These are phyloP conservation scores for Ormosia semicastrata DNA, from an alignment of 306 rosid species.

Conservation along the genomic window DNA sequence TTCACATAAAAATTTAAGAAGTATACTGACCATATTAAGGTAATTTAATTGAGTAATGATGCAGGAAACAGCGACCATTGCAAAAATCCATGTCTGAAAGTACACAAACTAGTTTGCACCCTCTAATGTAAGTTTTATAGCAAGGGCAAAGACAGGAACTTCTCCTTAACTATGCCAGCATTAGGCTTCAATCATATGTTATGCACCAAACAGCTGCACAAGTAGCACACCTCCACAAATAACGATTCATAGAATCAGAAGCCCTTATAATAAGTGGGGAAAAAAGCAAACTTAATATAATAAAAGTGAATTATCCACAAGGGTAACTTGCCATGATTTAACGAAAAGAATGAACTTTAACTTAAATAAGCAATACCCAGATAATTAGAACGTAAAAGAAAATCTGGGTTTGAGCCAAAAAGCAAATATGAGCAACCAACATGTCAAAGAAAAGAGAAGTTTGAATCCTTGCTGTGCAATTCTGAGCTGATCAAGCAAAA, in stretches of 20 bases:
- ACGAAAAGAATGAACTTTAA: background rate
- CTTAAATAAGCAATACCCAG: background rate
- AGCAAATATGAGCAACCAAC: background rate
- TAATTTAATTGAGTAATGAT: no score
- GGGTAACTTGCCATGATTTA: background rate
- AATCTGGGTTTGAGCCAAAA: slow-evolving; percentile 4
- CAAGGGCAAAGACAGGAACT: background rate
- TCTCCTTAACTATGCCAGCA: background rate
- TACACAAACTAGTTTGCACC: no score
- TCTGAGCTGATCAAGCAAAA: background rate
- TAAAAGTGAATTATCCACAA: background rate
- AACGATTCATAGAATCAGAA: background rate
- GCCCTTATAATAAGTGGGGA: background rate
- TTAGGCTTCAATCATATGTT: background rate
- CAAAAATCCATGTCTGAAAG: no score
- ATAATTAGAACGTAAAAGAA: background rate
- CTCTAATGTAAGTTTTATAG: no score
- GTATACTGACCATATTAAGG: no score
- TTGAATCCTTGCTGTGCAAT: background rate
- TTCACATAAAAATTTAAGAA: no score
- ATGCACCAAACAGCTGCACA: slow-evolving; percentile 10
- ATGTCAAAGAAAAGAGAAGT: background rate
- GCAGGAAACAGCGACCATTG: no score
- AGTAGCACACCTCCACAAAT: background rate
- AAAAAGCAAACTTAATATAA: background rate